Percentiles rank a stretch among this genome's conserved stretches.
Conservation (phyloP, 1,284 basidiomycete genomes). For the Tylopilus sp. region DNA sequence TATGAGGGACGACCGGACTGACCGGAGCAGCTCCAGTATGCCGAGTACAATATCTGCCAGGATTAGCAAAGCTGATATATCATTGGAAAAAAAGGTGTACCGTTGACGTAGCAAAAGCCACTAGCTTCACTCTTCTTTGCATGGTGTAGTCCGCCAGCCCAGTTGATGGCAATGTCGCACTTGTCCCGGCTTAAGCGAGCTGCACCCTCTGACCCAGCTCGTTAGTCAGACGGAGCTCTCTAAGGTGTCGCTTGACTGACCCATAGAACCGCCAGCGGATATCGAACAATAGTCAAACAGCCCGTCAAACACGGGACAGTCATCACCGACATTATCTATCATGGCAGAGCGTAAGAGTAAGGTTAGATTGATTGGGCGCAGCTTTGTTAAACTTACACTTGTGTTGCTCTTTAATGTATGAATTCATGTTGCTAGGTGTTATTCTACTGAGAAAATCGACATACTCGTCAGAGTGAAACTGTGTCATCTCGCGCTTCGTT, state of each 20-base stretch:
- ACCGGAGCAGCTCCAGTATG: slow-evolving; percentile 91
- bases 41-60: slow-evolving; percentile 94
- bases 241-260: slow-evolving; percentile 42
- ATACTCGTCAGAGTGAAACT: slow-evolving; percentile 93
- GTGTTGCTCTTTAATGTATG: slow-evolving; percentile 91
- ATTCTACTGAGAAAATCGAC: slow-evolving; percentile 86
- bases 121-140: slow-evolving; percentile 99
- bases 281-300: slow-evolving; percentile 99
- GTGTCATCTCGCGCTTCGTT: slow-evolving; percentile 96
- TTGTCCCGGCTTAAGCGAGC: slow-evolving; percentile 94
- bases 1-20: slow-evolving; percentile 18
- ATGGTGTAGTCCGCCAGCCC: slow-evolving; percentile 97
- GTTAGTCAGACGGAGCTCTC: slow-evolving; percentile 6
- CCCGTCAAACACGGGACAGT: slow-evolving; percentile 98
- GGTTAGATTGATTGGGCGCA: neutral
- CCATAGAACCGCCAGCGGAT: slow-evolving; percentile 98
- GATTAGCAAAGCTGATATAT: neutral
- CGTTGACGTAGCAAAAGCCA: slow-evolving; percentile 99
- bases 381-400: slow-evolving; percentile 65
- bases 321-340: slow-evolving; percentile 85
- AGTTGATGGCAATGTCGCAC: slow-evolving; percentile 98
- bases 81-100: slow-evolving; percentile 38
- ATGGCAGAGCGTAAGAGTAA: neutral
- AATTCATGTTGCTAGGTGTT: slow-evolving; percentile 82
- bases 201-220: slow-evolving; percentile 75